These are phyloP conservation scores for Cryptosporidium xiaoi DNA, from an alignment of 169 alveolate genomes.

Conservation along the genomic window DNA sequence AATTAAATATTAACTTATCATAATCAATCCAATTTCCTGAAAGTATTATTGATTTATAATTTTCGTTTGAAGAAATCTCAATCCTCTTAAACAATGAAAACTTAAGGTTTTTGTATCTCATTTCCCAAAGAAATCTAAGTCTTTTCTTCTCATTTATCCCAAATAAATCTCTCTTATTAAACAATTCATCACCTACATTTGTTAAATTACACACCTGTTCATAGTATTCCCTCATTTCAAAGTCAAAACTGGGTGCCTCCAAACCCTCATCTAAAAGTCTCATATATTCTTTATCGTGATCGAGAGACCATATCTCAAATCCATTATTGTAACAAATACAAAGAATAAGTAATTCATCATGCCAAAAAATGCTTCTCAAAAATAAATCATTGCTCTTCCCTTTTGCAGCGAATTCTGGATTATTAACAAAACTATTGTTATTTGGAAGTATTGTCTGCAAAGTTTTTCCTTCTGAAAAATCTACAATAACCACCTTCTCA, in stretches of 20 bases:
- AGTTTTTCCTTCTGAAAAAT: constrained; percentile 13
- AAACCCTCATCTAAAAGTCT: constrained; percentile 50
- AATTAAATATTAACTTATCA: constrained; percentile 5
- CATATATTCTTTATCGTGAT: constrained; percentile 16
- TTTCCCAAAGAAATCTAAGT: constrained; percentile 29
- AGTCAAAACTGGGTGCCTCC: constrained; percentile 49
- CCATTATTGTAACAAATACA: constrained; percentile 34
- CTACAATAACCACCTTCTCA: neutral
- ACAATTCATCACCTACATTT: neutral
- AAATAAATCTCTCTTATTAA: constrained; percentile 20
- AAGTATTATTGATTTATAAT: neutral
- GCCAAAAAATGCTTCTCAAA: constrained; percentile 39
- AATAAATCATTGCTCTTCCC: neutral
- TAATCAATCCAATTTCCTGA: constrained; percentile 27
- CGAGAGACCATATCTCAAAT: constrained; percentile 43
- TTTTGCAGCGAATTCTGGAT: neutral
- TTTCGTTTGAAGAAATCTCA: neutral
- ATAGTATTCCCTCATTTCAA: constrained; percentile 2
- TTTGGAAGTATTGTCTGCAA: neutral
- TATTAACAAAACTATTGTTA: neutral
- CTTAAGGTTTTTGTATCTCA: constrained; percentile 10
- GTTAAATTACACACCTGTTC: neutral
- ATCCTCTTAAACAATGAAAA: neutral
- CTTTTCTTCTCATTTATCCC: constrained; percentile 47
- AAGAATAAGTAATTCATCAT: constrained; percentile 18